Base-by-base conservation (phyloP, 331 rosid genomes). In the Dryas integrifolia region DNA sequence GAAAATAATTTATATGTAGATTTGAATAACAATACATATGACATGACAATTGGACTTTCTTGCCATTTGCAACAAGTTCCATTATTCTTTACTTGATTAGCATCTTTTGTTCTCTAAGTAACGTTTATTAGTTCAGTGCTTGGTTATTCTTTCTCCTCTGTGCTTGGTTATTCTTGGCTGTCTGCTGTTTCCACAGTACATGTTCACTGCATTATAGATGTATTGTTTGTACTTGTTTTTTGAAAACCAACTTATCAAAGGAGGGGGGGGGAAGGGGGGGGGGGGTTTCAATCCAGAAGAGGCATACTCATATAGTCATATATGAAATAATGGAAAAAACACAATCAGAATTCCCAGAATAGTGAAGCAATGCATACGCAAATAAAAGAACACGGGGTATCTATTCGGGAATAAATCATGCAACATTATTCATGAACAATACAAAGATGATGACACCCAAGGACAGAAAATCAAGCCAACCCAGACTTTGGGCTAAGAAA, bases 361-460 rank as follows among this genome's bases (percentile, higher is more conserved):
- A 71, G 72, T 39, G 74, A 38, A 30, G 35, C 45, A 75, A 58
- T 24, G 65, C 38, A 58, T 51, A 62, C 43, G 72, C 73, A 80
- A 74, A 63, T 72, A 64, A 78, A 81, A 73, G 81, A 72, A 73
- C 72, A 77, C 74, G 69, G 73, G 72, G 72, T 68, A 82, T 86
- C 86, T 81, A 86, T 83, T 74, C 82, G 75, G 72, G 79, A 16
- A 72, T 86, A 90, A 92, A 88, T 88, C 85, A 83, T 86, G 83
- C 91, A 83, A 85, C 90, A 84, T 90, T 92, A 88, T 90, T 90
- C 79, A 77, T 86, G 86, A 89, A 86, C 70, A 86, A 85, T 88
- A 90, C 89, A 88, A 78, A 81, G 87, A 81, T 77, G 86, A 85
- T 76, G 82, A 70, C 84, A 85, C 85, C 82, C 77, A 67, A 84